Percentiles rank a stretch among this genome's conserved stretches.
phyloP scores from a whole-genome alignment of 2,329 filamentous ascomycete genomes.

The Fusarium praegraminearum region DNA sequence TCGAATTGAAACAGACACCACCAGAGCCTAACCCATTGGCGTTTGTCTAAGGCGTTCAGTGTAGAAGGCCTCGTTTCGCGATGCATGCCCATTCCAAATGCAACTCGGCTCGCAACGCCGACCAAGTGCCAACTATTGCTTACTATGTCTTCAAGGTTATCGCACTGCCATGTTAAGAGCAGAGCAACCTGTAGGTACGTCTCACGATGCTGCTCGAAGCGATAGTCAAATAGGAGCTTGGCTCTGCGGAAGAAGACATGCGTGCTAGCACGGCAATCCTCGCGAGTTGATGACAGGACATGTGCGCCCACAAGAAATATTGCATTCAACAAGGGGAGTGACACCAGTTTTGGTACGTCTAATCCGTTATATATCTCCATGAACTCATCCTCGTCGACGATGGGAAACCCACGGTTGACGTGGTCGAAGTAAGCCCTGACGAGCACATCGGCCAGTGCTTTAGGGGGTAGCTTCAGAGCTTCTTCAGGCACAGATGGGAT shows the following conservation, averaged over 20 bases:
- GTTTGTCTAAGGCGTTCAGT: conserved; percentile 50
- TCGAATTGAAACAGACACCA: conserved; percentile 58
- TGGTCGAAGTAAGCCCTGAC: conserved; percentile 63
- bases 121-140: conserved; percentile 67
- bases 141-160: conserved; percentile 66
- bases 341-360: conserved; percentile 59
- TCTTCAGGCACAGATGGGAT: conserved; percentile 57
- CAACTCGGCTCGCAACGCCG: conserved; percentile 64
- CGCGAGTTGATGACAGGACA: conserved; percentile 56
- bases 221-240: conserved; percentile 65
- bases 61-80: conserved; percentile 50
- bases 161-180: conserved; percentile 67
- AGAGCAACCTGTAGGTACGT: conserved; percentile 66
- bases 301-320: conserved; percentile 65
- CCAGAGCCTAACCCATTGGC: conserved; percentile 55
- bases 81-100: conserved; percentile 67
- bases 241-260: conserved; percentile 63
- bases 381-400: conserved; percentile 64
- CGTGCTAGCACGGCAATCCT: conserved; percentile 57
- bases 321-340: conserved; percentile 62
- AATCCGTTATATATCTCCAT: conserved; percentile 62
- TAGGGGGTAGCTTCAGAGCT: conserved; percentile 62
- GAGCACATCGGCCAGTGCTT: conserved; percentile 61
- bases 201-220: conserved; percentile 65
- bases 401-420: conserved; percentile 64